These are phyloP conservation scores for Metschnikowia bowlesiae DNA, from an alignment of 805 yeast genomes.

Conservation along the genomic window DNA sequence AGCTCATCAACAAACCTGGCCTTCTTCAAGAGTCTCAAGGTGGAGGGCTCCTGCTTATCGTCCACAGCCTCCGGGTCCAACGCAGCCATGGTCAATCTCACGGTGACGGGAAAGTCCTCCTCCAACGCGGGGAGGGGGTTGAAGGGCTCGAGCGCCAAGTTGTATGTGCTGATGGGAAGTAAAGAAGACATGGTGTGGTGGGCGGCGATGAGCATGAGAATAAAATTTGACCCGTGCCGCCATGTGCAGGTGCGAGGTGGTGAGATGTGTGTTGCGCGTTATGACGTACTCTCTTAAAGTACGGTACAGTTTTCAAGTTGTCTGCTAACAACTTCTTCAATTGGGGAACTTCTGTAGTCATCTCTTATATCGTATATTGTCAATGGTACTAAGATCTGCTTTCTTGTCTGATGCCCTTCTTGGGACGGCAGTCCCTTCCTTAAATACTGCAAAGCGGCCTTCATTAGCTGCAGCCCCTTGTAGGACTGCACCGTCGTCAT, in stretches of 20 bases:
- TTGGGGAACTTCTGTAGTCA: no score
- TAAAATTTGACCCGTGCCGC: conserved; percentile 1
- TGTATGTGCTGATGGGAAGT: conserved; percentile 82
- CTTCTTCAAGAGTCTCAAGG: conserved; percentile 83
- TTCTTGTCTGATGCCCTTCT: no score
- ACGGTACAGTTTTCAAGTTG: no score
- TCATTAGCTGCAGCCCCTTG: no score
- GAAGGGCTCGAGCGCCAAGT: conserved; percentile 81
- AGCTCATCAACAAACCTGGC: conserved; percentile 37
- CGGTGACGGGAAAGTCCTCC: conserved; percentile 81
- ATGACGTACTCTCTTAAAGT: no score
- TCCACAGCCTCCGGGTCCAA: conserved; percentile 87
- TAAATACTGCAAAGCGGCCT: no score
- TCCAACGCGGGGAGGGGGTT: conserved; percentile 83
- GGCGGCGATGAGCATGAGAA: neutral
- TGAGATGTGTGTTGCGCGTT: no score
- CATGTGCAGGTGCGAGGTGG: neutral
- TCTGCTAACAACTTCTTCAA: no score
- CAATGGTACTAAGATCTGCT: no score
- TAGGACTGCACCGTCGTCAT: no score
- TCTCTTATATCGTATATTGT: no score
- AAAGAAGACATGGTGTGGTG: conserved; percentile 54
- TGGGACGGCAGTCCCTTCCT: no score
- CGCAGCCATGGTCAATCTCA: conserved; percentile 92
- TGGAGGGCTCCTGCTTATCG: conserved; percentile 76